phyloP scores from a whole-genome alignment of 2,329 filamentous ascomycete species.

The Dactylellina sp. region DNA sequence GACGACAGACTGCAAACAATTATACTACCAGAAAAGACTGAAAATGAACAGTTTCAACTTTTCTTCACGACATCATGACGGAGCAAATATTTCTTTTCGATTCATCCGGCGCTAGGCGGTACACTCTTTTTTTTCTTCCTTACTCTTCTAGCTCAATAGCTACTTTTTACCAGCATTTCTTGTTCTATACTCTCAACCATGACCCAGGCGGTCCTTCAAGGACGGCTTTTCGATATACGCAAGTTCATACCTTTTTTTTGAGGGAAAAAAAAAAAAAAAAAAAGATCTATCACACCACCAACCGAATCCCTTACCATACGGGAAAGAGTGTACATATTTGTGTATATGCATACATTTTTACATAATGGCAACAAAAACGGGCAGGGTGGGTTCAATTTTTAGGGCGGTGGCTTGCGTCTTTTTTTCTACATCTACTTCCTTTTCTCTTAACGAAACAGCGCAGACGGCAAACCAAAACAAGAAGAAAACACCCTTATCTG shows the following conservation, averaged over 20 bases:
- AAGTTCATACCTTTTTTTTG: no score
- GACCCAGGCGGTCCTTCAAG: neutral
- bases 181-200: neutral
- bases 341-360: slow-evolving; percentile 5
- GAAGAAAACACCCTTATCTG: neutral
- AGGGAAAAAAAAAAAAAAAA: neutral
- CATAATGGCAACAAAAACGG: neutral
- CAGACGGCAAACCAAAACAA: neutral
- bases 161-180: neutral
- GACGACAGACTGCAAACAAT: slow-evolving; percentile 47
- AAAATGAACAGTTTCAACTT: slow-evolving; percentile 15
- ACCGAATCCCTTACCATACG: neutral
- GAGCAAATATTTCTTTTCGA: slow-evolving; percentile 5
- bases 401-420: neutral
- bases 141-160: neutral
- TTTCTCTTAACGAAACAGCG: neutral
- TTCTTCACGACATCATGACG: slow-evolving; percentile 19
- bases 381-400: neutral
- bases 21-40: slow-evolving; percentile 2
- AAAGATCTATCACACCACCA: neutral
- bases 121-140: slow-evolving; percentile 1
- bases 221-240: neutral
- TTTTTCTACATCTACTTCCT: neutral
- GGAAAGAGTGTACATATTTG: slow-evolving; percentile 13
- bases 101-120: slow-evolving; percentile 21